Evolutionary conservation across 2,329 filamentous ascomycete species (phyloP).

Genomic region (Aspergillus bombycis): DNA sequence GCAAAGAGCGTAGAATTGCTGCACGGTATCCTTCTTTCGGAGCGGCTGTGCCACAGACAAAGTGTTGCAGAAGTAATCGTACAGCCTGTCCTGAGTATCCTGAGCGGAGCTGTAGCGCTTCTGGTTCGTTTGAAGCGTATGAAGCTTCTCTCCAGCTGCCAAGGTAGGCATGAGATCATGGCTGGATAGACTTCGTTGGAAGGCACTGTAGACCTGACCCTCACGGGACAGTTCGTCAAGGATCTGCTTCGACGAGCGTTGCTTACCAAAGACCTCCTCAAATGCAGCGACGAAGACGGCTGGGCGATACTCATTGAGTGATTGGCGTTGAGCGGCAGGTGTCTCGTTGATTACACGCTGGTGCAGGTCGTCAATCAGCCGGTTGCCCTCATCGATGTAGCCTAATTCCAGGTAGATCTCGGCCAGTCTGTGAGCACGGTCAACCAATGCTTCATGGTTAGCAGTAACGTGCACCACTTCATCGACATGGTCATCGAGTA

Average conservation of each 20-base stretch:
- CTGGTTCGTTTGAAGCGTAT: conserved; percentile 34
- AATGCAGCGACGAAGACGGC: conserved; percentile 52
- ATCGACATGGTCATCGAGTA: conserved; percentile 46
- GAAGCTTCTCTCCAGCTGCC: conserved; percentile 34
- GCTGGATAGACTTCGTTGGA: conserved; percentile 36
- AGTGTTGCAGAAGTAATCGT: conserved; percentile 42
- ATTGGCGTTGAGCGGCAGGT: conserved; percentile 29
- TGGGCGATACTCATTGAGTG: conserved; percentile 38
- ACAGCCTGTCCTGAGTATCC: conserved; percentile 36
- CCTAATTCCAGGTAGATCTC: conserved; percentile 50
- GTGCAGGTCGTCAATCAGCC: conserved; percentile 52
- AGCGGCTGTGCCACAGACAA: conserved; percentile 31
- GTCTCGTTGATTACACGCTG: conserved; percentile 54
- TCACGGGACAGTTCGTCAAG: conserved; percentile 50
- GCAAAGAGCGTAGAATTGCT: conserved; percentile 38
- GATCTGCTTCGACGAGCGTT: conserved; percentile 42
- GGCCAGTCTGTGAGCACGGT: conserved; percentile 52
- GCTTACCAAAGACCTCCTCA: conserved; percentile 46
- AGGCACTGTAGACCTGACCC: conserved; percentile 46
- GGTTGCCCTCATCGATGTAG: conserved; percentile 44
- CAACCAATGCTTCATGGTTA: conserved; percentile 48
- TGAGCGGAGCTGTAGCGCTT: conserved; percentile 34
- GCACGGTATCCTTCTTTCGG: conserved; percentile 30
- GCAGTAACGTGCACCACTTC: conserved; percentile 47
- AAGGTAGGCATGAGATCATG: conserved; percentile 40